Conservation (phyloP, 306 rosid species). For the Carpinus fangiana region DNA sequence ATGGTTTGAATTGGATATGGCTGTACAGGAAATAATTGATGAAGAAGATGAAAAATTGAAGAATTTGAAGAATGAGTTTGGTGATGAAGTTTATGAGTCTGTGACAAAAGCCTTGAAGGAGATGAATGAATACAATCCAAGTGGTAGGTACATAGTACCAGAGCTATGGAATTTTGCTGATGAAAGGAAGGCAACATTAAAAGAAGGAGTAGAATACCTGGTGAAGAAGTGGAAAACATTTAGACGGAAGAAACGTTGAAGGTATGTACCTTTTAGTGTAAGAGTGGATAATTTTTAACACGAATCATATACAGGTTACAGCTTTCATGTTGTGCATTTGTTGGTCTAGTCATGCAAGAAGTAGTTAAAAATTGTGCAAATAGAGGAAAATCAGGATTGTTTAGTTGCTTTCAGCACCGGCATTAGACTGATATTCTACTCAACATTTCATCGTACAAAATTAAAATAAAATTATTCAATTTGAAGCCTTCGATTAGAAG, state of each 20-base stretch:
- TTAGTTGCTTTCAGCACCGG: not conserved
- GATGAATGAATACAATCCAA: conserved; percentile 69
- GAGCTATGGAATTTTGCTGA: conserved; percentile 73
- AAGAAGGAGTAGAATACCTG: conserved; percentile 52
- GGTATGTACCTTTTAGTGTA: conserved; percentile 1
- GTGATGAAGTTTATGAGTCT: conserved; percentile 50
- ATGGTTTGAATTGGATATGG: conserved; percentile 6
- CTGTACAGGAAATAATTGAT: conserved; percentile 51
- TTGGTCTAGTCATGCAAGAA: not conserved
- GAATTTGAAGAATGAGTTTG: conserved; percentile 54
- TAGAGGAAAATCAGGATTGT: not conserved
- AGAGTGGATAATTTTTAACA: too few relatives aligned
- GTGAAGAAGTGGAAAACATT: conserved; percentile 50
- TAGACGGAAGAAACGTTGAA: conserved; percentile 34
- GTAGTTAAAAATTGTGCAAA: not conserved
- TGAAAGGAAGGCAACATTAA: conserved; percentile 56
- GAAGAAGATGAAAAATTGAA: conserved; percentile 66
- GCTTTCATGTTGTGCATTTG: not conserved
- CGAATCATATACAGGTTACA: not conserved
- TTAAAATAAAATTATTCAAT: too few relatives aligned
- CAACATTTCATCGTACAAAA: not conserved
- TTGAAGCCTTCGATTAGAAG: not conserved
- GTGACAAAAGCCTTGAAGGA: conserved; percentile 63
- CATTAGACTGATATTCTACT: not conserved
- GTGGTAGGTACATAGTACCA: conserved; percentile 63